These are phyloP conservation scores for Wickerhamiella shivajii DNA, from an alignment of 805 yeast species.

Conservation along the genomic window DNA sequence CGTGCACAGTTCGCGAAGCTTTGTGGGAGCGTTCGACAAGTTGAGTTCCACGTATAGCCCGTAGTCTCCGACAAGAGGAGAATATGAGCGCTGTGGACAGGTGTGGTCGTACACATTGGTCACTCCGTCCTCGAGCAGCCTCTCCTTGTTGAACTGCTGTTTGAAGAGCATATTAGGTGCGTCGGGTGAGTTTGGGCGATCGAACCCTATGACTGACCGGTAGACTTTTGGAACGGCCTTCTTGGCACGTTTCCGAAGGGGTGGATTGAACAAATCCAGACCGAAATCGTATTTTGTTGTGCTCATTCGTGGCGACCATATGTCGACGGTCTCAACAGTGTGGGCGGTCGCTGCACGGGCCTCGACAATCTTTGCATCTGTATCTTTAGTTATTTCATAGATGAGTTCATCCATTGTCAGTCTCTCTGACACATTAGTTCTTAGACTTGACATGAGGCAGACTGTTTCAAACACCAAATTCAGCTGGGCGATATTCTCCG, in stretches of 20 bases:
- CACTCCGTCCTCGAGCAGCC: not conserved
- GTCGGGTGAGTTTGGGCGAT: constrained; percentile 3
- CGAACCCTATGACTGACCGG: constrained; percentile 1
- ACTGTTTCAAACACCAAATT: constrained; percentile 33
- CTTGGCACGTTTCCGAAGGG: not conserved
- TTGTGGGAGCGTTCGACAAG: constrained; percentile 12
- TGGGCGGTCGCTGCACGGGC: constrained; percentile 10
- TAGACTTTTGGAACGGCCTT: constrained; percentile 1
- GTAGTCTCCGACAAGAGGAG: not conserved
- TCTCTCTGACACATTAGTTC: constrained; percentile 22
- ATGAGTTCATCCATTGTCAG: constrained; percentile 32
- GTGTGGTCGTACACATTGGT: not conserved
- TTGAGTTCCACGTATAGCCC: constrained; percentile 2
- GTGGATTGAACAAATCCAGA: no score
- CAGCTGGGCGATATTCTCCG: constrained; percentile 23
- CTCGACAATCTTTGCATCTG: constrained; percentile 36
- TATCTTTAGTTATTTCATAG: constrained; percentile 29
- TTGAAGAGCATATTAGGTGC: not conserved
- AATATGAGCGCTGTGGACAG: constrained; percentile 2
- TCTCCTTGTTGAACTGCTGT: not conserved
- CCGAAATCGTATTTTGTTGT: not conserved
- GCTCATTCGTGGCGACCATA: not conserved
- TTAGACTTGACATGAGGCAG: constrained; percentile 29
- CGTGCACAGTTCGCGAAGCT: constrained; percentile 11
- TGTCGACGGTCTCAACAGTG: constrained; percentile 4